Conservation (phyloP, 2,329 filamentous ascomycete genomes). For the Magnaporthiopsis rhizophila region DNA sequence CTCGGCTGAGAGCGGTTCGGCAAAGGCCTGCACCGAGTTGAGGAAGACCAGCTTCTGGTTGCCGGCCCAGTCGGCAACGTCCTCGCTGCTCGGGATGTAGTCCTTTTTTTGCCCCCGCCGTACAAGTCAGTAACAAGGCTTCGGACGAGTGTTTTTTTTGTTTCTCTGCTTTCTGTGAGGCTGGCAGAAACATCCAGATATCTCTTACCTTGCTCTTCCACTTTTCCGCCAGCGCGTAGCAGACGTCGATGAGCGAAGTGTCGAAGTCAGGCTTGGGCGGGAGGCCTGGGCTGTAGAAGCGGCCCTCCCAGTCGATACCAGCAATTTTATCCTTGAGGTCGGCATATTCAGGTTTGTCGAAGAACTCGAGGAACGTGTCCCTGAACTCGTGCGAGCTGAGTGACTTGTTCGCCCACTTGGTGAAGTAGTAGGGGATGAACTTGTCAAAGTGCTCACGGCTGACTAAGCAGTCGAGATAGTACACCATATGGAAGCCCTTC, state of each 20-base stretch:
- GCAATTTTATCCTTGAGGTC: constrained; percentile 57
- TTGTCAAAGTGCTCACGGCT: constrained; percentile 84
- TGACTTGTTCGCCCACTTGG: constrained; percentile 74
- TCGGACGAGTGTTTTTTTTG: not conserved
- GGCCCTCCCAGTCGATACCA: constrained; percentile 78
- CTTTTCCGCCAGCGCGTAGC: constrained; percentile 72
- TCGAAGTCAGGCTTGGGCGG: constrained; percentile 90
- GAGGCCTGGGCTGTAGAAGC: constrained; percentile 82
- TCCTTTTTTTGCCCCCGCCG: constrained; percentile 24
- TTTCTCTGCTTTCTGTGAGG: too few relatives aligned
- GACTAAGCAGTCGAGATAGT: constrained; percentile 78
- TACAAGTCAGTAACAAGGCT: constrained; percentile 10
- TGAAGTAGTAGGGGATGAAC: constrained; percentile 95
- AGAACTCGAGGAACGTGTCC: constrained; percentile 78
- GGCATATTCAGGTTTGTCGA: constrained; percentile 55
- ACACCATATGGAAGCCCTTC: constrained; percentile 93
- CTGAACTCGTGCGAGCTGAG: constrained; percentile 95
- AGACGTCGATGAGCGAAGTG: constrained; percentile 76
- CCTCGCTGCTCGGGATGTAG: constrained; percentile 57
- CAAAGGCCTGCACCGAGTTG: constrained; percentile 64
- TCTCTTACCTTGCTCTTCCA: constrained; percentile 58
- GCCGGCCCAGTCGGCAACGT: constrained; percentile 67
- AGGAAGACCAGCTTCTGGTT: constrained; percentile 93
- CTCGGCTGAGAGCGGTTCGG: constrained; percentile 52
- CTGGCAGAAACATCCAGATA: constrained; percentile 17